These are phyloP conservation scores for Cercospora sp. DNA, from an alignment of 2,329 filamentous ascomycete species.

Conservation along the genomic window DNA sequence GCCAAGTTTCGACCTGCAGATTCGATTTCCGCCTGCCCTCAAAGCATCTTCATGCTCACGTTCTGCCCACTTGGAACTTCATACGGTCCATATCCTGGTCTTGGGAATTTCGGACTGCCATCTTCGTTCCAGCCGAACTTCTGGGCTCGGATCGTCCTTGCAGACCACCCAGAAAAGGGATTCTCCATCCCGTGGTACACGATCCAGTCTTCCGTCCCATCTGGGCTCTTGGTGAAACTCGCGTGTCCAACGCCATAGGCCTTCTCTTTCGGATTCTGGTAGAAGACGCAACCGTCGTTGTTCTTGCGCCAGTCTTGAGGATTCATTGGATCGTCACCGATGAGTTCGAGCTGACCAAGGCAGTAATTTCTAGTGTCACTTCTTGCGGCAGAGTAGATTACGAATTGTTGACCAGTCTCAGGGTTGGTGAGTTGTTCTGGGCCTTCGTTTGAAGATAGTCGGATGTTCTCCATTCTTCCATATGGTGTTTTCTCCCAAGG, in stretches of 20 bases:
- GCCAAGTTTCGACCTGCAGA: neutral
- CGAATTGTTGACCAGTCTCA: slow-evolving; percentile 49
- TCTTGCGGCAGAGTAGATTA: slow-evolving; percentile 53
- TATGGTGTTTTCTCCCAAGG: slow-evolving; percentile 56
- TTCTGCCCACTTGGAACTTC: slow-evolving; percentile 44
- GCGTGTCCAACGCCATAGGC: slow-evolving; percentile 55
- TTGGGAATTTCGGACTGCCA: slow-evolving; percentile 50
- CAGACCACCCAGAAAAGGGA: slow-evolving; percentile 50
- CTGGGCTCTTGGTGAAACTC: slow-evolving; percentile 52
- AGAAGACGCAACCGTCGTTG: slow-evolving; percentile 50
- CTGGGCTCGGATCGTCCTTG: slow-evolving; percentile 52
- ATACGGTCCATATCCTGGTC: slow-evolving; percentile 53
- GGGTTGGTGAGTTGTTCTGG: slow-evolving; percentile 53
- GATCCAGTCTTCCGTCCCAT: slow-evolving; percentile 52
- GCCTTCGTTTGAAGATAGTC: slow-evolving; percentile 52
- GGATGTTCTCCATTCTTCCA: slow-evolving; percentile 48
- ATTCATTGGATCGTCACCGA: slow-evolving; percentile 53
- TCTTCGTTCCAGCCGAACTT: slow-evolving; percentile 52
- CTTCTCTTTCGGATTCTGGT: slow-evolving; percentile 48
- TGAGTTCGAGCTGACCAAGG: slow-evolving; percentile 52
- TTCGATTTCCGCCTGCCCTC: neutral
- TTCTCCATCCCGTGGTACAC: slow-evolving; percentile 56
- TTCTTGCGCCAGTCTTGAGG: slow-evolving; percentile 51
- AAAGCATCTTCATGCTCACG: slow-evolving; percentile 44
- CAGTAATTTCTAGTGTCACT: slow-evolving; percentile 57